Evolutionary conservation across 2,329 filamentous ascomycete genomes (phyloP).

Genomic region (Trichoderma arundinaceum): DNA sequence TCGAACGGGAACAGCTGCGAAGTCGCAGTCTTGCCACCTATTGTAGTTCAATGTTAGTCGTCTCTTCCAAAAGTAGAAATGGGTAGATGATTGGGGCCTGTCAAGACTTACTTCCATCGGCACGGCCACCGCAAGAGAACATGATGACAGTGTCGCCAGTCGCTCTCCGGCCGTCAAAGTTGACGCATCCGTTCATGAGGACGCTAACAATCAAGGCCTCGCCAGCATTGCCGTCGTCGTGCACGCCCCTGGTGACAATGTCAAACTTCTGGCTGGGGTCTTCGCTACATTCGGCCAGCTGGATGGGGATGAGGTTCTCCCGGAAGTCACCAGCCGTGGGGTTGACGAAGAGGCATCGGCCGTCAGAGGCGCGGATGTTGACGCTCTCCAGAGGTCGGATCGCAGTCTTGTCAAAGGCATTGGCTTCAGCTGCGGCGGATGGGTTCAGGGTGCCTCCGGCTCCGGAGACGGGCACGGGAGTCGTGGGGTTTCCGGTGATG

Average conservation of each 20-base stretch:
- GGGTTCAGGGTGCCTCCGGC: constrained; percentile 57
- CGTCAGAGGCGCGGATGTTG: constrained; percentile 54
- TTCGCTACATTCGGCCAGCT: constrained; percentile 52
- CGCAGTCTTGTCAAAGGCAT: constrained; percentile 54
- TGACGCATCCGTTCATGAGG: constrained; percentile 58
- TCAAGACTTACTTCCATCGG: constrained; percentile 50
- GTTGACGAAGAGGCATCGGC: constrained; percentile 58
- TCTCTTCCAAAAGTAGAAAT: constrained; percentile 22
- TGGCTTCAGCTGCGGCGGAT: constrained; percentile 55
- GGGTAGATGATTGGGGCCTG: too few relatives aligned
- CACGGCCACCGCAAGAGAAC: constrained; percentile 60
- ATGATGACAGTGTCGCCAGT: constrained; percentile 55
- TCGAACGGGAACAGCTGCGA: constrained; percentile 58
- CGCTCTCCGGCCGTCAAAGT: constrained; percentile 53
- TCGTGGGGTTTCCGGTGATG: constrained; percentile 46
- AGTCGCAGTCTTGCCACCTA: constrained; percentile 53
- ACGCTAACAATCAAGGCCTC: constrained; percentile 55
- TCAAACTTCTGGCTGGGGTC: constrained; percentile 57
- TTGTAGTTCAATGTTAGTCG: background rate
- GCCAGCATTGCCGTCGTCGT: constrained; percentile 52
- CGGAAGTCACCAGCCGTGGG: constrained; percentile 60
- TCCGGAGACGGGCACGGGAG: constrained; percentile 55
- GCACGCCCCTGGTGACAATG: constrained; percentile 55
- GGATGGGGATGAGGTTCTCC: constrained; percentile 58
- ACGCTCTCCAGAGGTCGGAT: constrained; percentile 53